Evolutionary conservation across 2,329 filamentous ascomycete species (phyloP).

Genomic region (Mycosphaerelloides madeirae): DNA sequence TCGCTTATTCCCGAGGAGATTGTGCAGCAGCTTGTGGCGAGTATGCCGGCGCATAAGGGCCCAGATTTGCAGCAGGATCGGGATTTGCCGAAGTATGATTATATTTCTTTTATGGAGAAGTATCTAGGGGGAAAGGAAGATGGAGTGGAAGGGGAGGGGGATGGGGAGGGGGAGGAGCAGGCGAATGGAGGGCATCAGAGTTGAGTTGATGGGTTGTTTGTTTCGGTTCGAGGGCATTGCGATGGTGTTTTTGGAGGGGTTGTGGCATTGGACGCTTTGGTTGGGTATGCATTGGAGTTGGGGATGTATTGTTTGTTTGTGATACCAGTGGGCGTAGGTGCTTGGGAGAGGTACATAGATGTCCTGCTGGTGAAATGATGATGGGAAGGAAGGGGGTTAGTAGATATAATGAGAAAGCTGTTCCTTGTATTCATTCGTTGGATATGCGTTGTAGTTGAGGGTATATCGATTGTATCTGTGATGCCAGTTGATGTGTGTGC

Average conservation of each 20-base stretch:
- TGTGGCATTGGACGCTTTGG: background rate
- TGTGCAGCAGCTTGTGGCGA: slow-evolving; percentile 83
- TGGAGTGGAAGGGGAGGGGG: too few species aligned
- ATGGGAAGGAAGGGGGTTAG: too few species aligned
- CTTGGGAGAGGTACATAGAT: background rate
- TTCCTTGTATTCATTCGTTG: too few species aligned
- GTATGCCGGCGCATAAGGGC: slow-evolving; percentile 79
- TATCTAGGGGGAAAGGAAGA: slow-evolving; percentile 33
- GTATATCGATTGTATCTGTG: too few species aligned
- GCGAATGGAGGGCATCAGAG: slow-evolving; percentile 10
- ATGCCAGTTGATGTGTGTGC: too few species aligned
- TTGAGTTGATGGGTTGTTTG: background rate
- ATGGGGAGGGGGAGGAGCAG: slow-evolving; percentile 2
- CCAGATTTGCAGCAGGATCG: slow-evolving; percentile 83
- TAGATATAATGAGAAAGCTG: too few species aligned
- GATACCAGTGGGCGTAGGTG: background rate
- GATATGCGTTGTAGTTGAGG: too few species aligned
- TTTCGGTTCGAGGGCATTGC: background rate
- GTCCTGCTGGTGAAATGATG: background rate
- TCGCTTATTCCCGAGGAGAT: slow-evolving; percentile 94
- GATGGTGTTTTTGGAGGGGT: background rate
- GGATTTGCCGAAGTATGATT: slow-evolving; percentile 84
- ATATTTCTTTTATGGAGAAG: slow-evolving; percentile 94
- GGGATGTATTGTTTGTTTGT: background rate
- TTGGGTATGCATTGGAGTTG: background rate